Evolutionary conservation across 2,329 filamentous ascomycete species (phyloP).

Genomic region (Thielaviopsis cerberus): DNA sequence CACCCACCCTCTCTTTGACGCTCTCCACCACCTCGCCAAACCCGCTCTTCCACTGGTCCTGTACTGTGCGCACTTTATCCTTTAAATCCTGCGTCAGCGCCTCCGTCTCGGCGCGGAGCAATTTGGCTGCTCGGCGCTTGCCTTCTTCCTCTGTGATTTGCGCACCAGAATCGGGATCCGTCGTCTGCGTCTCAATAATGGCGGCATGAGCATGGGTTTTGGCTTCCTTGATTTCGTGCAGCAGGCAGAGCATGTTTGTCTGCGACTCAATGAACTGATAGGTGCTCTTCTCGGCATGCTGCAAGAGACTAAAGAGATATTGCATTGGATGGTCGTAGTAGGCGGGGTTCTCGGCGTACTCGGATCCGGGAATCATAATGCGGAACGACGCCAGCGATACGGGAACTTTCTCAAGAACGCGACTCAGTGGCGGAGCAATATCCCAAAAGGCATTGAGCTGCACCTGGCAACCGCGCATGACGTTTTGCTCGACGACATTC

Average conservation of each 20-base stretch:
- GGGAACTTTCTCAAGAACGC: conserved; percentile 66
- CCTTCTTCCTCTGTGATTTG: conserved; percentile 22
- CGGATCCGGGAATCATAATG: conserved; percentile 57
- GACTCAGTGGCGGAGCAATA: conserved; percentile 66
- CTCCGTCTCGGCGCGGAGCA: conserved; percentile 47
- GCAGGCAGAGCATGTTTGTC: conserved; percentile 70
- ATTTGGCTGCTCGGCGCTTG: conserved; percentile 29
- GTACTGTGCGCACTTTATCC: conserved; percentile 78
- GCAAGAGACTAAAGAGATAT: conserved; percentile 70
- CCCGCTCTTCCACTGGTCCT: conserved; percentile 77
- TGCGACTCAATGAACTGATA: conserved; percentile 96
- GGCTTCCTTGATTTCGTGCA: conserved; percentile 77
- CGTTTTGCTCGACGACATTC: conserved; percentile 63
- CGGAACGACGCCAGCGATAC: conserved; percentile 37
- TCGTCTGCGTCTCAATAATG: conserved; percentile 43
- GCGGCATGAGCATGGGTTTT: conserved; percentile 51
- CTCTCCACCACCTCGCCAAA: conserved; percentile 58
- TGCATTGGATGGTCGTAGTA: conserved; percentile 71
- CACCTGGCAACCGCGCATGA: conserved; percentile 70
- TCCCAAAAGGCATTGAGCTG: conserved; percentile 96
- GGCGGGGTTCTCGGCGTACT: conserved; percentile 69
- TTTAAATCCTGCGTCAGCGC: conserved; percentile 70
- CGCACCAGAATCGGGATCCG: conserved; percentile 21
- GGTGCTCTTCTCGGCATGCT: conserved; percentile 77
- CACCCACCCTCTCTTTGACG: conserved; percentile 56